phyloP scores from a whole-genome alignment of 768 basidiomycete genomes.

The Leccinum truebloodii region DNA sequence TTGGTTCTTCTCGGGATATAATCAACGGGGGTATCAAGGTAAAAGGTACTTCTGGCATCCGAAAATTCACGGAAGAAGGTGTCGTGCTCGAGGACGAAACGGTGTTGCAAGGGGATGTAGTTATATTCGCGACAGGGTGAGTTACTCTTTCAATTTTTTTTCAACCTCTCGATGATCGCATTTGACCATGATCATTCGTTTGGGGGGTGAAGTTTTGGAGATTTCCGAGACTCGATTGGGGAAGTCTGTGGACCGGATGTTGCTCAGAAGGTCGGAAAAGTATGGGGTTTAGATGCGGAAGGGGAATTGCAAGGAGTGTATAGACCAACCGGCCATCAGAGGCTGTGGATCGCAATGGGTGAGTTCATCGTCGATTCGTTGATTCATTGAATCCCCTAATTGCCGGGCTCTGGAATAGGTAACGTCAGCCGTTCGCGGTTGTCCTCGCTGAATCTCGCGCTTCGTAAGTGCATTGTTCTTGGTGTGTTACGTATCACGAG shows the following conservation, averaged over 20 bases:
- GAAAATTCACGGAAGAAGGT: conserved; percentile 29
- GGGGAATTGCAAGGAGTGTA: conserved; percentile 54
- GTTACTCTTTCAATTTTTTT: no score
- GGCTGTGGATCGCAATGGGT: conserved; percentile 35
- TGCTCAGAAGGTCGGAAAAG: conserved; percentile 44
- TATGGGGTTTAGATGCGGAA: conserved; percentile 69
- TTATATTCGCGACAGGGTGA: conserved; percentile 38
- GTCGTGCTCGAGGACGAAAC: conserved; percentile 31
- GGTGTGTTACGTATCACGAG: background rate
- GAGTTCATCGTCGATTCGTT: background rate
- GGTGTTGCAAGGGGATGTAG: conserved; percentile 27
- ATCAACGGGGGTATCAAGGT: conserved; percentile 52
- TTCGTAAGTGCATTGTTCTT: conserved; percentile 22
- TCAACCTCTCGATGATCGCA: background rate
- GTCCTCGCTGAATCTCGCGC: conserved; percentile 32
- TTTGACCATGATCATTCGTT: background rate
- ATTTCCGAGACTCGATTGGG: conserved; percentile 40
- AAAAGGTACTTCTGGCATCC: conserved; percentile 38
- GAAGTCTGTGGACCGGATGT: conserved; percentile 50
- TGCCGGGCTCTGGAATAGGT: conserved; percentile 11
- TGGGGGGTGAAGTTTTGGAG: conserved; percentile 41
- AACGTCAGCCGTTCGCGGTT: conserved; percentile 24
- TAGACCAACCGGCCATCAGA: conserved; percentile 36
- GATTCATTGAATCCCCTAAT: background rate
- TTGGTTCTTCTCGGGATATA: conserved; percentile 45